Conservation (phyloP, 306 rosid genomes). For the Biancaea sappan region DNA sequence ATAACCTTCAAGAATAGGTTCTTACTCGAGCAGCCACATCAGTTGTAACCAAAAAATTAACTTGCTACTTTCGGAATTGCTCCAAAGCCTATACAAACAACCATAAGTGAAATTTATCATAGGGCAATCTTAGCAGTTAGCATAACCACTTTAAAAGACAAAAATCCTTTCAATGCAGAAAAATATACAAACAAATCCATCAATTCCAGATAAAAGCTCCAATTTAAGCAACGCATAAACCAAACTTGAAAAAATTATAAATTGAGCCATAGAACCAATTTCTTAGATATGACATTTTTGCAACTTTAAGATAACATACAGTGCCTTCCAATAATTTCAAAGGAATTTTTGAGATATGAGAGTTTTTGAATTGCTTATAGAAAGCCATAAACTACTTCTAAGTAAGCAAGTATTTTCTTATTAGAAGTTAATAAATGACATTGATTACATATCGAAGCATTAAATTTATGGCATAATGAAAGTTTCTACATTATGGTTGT, state of each 20-base stretch:
- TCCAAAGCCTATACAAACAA: constrained; percentile 78
- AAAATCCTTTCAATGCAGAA: background rate
- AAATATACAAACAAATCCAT: background rate
- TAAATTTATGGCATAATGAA: background rate
- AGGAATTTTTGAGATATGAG: background rate
- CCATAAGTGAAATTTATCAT: constrained; percentile 6
- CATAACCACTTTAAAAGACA: constrained; percentile 14
- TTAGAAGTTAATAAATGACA: too few species aligned
- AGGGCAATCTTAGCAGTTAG: background rate
- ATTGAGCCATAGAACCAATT: constrained; percentile 1
- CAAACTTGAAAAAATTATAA: background rate
- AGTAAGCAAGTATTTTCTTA: constrained; percentile 17
- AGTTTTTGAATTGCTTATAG: background rate
- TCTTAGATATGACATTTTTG: too few species aligned
- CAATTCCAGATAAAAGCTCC: background rate
- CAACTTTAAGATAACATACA: too few species aligned
- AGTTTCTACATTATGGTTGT: constrained; percentile 16
- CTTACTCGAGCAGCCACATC: too few species aligned
- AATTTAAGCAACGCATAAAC: constrained; percentile 3
- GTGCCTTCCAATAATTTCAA: background rate
- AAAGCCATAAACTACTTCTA: constrained; percentile 1
- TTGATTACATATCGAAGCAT: too few species aligned
- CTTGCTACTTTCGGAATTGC: constrained; percentile 75
- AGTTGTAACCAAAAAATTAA: constrained; percentile 83
- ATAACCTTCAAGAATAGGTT: too few species aligned